Conservation (phyloP, 2,329 filamentous ascomycete genomes). For the Biscogniauxia marginata region DNA sequence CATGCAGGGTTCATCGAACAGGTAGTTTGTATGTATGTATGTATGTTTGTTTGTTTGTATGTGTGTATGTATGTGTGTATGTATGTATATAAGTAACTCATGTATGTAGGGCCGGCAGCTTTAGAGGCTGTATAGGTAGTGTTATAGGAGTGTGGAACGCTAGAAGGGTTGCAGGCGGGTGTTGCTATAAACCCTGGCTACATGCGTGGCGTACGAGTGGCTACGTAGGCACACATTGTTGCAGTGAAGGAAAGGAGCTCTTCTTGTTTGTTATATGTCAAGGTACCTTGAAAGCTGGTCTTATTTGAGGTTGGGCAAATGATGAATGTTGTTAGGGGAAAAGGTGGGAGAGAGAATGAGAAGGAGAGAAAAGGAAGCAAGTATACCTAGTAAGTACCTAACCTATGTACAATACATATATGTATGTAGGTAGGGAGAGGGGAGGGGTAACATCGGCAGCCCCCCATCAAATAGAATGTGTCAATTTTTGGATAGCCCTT, state of each 20-base stretch:
- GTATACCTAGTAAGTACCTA: no score
- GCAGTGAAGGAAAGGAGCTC: no score
- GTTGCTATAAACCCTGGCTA: neutral
- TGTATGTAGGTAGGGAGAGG: neutral
- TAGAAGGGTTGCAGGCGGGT: neutral
- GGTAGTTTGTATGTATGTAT: neutral
- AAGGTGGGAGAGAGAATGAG: no score
- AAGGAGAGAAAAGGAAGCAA: no score
- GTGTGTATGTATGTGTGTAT: slow-evolving; percentile 4
- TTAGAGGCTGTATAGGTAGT: neutral
- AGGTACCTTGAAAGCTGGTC: no score
- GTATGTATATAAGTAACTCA: slow-evolving; percentile 4
- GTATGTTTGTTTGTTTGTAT: neutral
- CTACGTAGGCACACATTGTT: no score
- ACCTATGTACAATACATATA: neutral
- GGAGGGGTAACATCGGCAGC: neutral
- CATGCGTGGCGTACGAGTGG: neutral
- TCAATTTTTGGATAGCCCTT: neutral
- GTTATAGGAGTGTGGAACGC: neutral
- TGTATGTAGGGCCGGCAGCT: neutral
- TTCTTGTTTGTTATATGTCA: no score
- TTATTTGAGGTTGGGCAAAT: no score
- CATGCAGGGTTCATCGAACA: neutral
- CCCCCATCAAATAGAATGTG: neutral
- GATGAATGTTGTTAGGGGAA: no score